A percentile compares a stretch with the other conserved stretches of the same genome.
phyloP scores from a whole-genome alignment of 1,284 basidiomycete species.

The Trametes polyzona region DNA sequence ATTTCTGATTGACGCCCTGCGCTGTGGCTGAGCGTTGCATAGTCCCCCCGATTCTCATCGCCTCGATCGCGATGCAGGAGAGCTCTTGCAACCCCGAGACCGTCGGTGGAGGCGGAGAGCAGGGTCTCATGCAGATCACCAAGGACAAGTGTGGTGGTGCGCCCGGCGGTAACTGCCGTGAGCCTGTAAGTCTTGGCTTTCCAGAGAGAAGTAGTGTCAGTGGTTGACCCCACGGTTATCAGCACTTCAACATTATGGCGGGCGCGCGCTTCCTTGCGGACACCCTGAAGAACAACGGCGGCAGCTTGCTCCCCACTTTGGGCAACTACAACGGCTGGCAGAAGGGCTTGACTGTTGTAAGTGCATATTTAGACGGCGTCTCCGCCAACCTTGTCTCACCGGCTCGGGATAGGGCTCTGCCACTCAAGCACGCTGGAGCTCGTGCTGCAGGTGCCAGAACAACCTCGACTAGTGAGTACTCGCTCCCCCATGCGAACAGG shows the following conservation, averaged over 20 bases:
- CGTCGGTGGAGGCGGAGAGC: constrained; percentile 79
- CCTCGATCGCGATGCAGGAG: constrained; percentile 86
- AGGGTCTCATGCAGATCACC: constrained; percentile 87
- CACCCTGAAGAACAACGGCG: constrained; percentile 54
- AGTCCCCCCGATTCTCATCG: constrained; percentile 77
- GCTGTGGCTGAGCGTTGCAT: not conserved
- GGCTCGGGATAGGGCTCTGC: constrained; percentile 51
- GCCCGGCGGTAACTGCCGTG: constrained; percentile 65
- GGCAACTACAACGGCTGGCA: constrained; percentile 86
- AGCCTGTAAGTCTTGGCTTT: constrained; percentile 61
- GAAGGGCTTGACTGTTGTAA: constrained; percentile 61
- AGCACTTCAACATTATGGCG: constrained; percentile 73
- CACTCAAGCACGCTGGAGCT: constrained; percentile 48
- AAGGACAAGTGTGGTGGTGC: constrained; percentile 76
- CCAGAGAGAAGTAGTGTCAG: no score
- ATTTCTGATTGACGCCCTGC: no score
- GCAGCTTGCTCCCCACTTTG: constrained; percentile 64
- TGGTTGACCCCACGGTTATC: not conserved
- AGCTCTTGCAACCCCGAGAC: constrained; percentile 72
- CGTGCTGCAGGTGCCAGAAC: constrained; percentile 77
- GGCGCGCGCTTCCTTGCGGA: constrained; percentile 64
- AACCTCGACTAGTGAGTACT: constrained; percentile 74
- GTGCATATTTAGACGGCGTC: constrained; percentile 25
- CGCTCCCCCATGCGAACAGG: not conserved
- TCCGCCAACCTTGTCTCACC: not conserved